Conservation (phyloP, 2,329 filamentous ascomycete genomes). For the Monascus ruber region DNA sequence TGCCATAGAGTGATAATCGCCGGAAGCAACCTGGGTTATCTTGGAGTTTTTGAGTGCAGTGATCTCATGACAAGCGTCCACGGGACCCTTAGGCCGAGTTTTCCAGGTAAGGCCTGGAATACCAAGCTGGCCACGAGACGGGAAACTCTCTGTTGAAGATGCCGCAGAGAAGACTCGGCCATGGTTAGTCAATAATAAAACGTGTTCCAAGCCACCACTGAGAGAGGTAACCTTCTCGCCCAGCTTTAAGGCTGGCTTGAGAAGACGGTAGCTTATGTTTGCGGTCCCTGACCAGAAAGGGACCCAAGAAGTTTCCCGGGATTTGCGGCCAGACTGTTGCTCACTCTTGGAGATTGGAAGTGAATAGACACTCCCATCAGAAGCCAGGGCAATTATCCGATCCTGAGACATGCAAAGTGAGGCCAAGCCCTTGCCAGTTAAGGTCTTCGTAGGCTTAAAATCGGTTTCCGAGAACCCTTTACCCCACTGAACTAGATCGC, state of each 20-base stretch:
- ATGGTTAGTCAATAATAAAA: slow-evolving; percentile 68
- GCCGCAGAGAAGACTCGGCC: slow-evolving; percentile 87
- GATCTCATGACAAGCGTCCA: slow-evolving; percentile 74
- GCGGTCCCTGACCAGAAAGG: slow-evolving; percentile 57
- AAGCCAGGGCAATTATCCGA: slow-evolving; percentile 67
- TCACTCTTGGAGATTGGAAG: slow-evolving; percentile 65
- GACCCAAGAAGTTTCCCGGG: slow-evolving; percentile 57
- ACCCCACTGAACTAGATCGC: slow-evolving; percentile 89
- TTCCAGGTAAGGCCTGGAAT: slow-evolving; percentile 72
- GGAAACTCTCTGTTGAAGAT: slow-evolving; percentile 65
- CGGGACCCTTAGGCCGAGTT: slow-evolving; percentile 63
- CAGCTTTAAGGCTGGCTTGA: slow-evolving; percentile 57
- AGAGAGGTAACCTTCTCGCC: slow-evolving; percentile 66
- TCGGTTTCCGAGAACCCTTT: slow-evolving; percentile 57
- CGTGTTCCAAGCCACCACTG: slow-evolving; percentile 71
- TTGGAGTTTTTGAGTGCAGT: slow-evolving; percentile 57
- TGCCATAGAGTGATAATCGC: slow-evolving; percentile 75
- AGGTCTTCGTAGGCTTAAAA: slow-evolving; percentile 55
- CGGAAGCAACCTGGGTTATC: slow-evolving; percentile 64
- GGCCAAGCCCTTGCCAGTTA: slow-evolving; percentile 69
- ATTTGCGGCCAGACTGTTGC: slow-evolving; percentile 54
- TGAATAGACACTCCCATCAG: slow-evolving; percentile 70
- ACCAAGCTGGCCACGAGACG: slow-evolving; percentile 74
- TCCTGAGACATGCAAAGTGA: slow-evolving; percentile 70
- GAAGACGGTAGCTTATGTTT: slow-evolving; percentile 57